Evolutionary conservation across 352 stramenopile genomes (phyloP).

Genomic region (Pseudoperonospora humuli): DNA sequence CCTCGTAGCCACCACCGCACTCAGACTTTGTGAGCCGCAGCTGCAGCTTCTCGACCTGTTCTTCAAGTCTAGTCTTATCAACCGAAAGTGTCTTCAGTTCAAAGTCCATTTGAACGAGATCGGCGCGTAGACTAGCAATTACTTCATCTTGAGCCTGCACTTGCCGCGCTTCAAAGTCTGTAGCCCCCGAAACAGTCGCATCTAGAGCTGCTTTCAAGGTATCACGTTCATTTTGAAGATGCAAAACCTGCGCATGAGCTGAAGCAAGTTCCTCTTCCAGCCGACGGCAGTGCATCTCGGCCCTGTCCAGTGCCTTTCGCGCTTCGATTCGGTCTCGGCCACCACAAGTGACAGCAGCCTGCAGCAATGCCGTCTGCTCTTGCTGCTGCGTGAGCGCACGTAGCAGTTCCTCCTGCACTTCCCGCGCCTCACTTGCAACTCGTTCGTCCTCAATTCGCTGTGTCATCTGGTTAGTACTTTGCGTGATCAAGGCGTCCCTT

Average conservation of each 20-base stretch:
- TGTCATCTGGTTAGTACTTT: too few species aligned
- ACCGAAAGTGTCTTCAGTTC: conserved; percentile 45
- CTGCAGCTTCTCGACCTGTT: conserved; percentile 31
- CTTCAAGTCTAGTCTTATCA: conserved; percentile 31
- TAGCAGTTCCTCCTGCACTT: conserved; percentile 49
- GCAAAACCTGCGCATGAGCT: conserved; percentile 33
- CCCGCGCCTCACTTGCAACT: too few species aligned
- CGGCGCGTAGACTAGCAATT: conserved; percentile 44
- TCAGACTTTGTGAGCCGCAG: conserved; percentile 11
- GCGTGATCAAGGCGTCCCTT: conserved; percentile 37
- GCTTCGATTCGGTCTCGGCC: conserved; percentile 25
- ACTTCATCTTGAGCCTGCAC: conserved; percentile 38
- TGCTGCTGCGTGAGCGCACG: conserved; percentile 36
- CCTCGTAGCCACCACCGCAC: conserved; percentile 26
- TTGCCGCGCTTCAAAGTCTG: conserved; percentile 24
- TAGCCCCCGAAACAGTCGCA: conserved; percentile 13
- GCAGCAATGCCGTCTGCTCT: conserved; percentile 26
- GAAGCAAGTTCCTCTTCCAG: conserved; percentile 43
- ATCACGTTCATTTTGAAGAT: conserved; percentile 35
- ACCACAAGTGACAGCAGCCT: conserved; percentile 14
- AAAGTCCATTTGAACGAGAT: conserved; percentile 62
- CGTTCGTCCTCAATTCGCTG: too few species aligned
- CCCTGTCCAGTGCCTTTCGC: conserved; percentile 35
- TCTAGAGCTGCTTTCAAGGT: conserved; percentile 29
- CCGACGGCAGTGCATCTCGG: conserved; percentile 38